Percentiles rank a stretch among this genome's conserved stretches.
Evolutionary conservation across 1,284 basidiomycete genomes (phyloP).

Genomic region (Puccinia hordei): DNA sequence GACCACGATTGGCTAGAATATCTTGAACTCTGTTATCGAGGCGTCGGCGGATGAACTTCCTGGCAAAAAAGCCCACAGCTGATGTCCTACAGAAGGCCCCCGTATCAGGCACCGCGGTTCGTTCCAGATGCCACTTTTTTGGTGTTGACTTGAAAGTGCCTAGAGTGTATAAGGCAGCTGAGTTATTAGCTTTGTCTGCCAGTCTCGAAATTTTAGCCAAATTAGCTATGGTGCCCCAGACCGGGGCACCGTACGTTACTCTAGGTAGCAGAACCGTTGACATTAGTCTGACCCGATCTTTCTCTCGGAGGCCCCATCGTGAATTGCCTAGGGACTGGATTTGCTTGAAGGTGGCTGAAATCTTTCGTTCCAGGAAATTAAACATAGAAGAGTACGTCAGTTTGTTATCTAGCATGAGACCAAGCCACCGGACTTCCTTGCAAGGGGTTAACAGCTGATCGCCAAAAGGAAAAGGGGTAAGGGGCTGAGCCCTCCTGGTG

Average conservation of each 20-base stretch:
- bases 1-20: neutral
- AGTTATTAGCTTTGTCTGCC: too few relatives aligned
- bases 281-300: neutral
- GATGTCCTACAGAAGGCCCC: too few relatives aligned
- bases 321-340: neutral
- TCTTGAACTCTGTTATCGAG: neutral
- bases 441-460: neutral
- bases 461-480: neutral
- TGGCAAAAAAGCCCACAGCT: neutral
- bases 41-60: neutral
- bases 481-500: neutral
- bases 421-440: neutral
- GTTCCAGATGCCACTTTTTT: neutral
- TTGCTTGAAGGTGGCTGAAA: neutral
- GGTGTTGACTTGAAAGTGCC: neutral
- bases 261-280: neutral
- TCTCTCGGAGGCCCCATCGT: neutral
- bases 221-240: too few relatives aligned
- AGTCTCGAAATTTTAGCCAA: too few relatives aligned
- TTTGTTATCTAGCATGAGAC: neutral
- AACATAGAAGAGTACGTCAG: too few relatives aligned
- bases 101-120: neutral
- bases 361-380: neutral
- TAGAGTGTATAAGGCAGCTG: too few relatives aligned
- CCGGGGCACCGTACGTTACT: too few relatives aligned